Evolutionary conservation across 371 early-diverging fungal genomes (phyloP).

Genomic region (Mortierella sp.): DNA sequence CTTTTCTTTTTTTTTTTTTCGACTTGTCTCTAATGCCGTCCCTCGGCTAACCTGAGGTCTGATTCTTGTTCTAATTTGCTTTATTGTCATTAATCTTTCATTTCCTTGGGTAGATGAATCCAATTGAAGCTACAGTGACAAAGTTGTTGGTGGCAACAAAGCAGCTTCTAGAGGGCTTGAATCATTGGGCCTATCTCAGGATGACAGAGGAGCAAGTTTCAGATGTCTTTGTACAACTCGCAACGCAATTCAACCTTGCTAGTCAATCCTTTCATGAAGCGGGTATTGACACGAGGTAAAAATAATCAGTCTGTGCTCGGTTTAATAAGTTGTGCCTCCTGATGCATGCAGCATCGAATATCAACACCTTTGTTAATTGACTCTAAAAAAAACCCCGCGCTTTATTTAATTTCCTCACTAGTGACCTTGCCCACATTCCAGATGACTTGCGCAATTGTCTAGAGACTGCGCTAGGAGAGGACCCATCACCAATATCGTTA

Average conservation of each 20-base stretch:
- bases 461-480: conserved; percentile 60
- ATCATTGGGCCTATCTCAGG: conserved; percentile 65
- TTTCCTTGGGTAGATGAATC: conserved; percentile 54
- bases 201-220: conserved; percentile 61
- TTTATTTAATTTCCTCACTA: conserved; percentile 21
- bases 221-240: conserved; percentile 66
- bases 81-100: background rate
- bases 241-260: conserved; percentile 62
- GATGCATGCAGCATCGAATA: conserved; percentile 1
- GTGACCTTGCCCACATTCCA: conserved; percentile 67
- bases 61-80: background rate
- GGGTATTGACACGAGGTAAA: conserved; percentile 63
- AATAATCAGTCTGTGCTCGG: background rate
- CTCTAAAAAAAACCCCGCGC: background rate
- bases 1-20: background rate
- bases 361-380: background rate
- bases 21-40: background rate
- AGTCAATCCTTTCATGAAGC: conserved; percentile 62
- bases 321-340: background rate
- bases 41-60: background rate
- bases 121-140: conserved; percentile 67
- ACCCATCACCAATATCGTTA: conserved; percentile 62
- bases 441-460: conserved; percentile 63
- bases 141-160: conserved; percentile 68
- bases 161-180: conserved; percentile 65